phyloP scores from a whole-genome alignment of 208 protist genomes.

The Leishmania amazonensis region DNA sequence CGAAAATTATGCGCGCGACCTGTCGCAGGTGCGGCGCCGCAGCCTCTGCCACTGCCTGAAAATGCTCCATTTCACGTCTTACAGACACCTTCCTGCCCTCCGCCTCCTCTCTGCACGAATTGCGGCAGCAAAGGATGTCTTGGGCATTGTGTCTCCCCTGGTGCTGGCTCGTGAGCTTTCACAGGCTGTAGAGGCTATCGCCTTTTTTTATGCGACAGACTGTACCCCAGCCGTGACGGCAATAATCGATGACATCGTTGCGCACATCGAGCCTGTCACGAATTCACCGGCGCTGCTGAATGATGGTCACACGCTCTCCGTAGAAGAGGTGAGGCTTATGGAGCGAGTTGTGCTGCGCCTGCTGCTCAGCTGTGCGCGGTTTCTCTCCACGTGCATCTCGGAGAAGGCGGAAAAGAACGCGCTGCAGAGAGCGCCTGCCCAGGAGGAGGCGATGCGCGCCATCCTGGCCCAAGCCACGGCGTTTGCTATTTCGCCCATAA shows the following conservation, averaged over 20 bases:
- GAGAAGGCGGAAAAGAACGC: neutral
- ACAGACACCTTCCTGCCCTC: conserved; percentile 58
- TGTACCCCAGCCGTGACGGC: conserved; percentile 17
- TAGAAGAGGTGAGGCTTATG: conserved; percentile 5
- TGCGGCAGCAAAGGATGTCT: conserved; percentile 1
- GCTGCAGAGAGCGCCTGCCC: neutral
- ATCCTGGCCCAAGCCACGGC: conserved; percentile 3
- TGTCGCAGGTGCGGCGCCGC: conserved; percentile 38
- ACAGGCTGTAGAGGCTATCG: conserved; percentile 25
- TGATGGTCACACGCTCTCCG: neutral
- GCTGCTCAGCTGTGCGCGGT: conserved; percentile 23
- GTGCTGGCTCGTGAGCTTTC: conserved; percentile 2
- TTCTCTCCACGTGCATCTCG: conserved; percentile 11
- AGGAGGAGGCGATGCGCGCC: conserved; percentile 1
- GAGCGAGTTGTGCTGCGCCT: conserved; percentile 23
- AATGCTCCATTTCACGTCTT: conserved; percentile 47
- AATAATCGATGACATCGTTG: conserved; percentile 19
- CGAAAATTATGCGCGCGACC: neutral
- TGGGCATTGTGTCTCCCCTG: neutral
- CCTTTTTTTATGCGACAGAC: conserved; percentile 30
- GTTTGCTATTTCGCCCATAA: conserved; percentile 3
- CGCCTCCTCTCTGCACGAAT: conserved; percentile 45
- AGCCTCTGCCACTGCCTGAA: conserved; percentile 44
- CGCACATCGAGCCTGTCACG: neutral
- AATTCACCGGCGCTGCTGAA: neutral